These are phyloP conservation scores for Naematelia encephala DNA, from an alignment of 768 basidiomycete genomes.

Conservation along the genomic window DNA sequence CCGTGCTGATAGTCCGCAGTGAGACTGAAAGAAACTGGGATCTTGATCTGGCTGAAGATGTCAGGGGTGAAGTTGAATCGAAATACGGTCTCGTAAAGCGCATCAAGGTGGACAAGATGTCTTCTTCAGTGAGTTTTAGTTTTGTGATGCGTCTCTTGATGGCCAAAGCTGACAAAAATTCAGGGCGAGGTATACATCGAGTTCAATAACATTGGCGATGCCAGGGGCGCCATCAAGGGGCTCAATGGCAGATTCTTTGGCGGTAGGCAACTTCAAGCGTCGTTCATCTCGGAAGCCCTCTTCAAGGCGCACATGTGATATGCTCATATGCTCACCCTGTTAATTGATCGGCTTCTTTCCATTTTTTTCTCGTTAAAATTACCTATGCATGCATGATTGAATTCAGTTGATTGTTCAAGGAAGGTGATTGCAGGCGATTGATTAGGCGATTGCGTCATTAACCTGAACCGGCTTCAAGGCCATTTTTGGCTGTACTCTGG, in stretches of 20 bases:
- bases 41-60: conserved; percentile 90
- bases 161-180: conserved; percentile 4
- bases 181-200: conserved; percentile 98
- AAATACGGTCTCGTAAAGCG: conserved; percentile 84
- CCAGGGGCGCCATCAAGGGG: conserved; percentile 79
- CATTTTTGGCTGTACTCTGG: not conserved
- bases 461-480: not conserved
- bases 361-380: not conserved
- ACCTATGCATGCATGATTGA: not conserved
- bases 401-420: not conserved
- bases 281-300: conserved; percentile 90
- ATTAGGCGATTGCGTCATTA: not conserved
- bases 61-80: conserved; percentile 84
- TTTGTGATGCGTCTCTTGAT: not conserved
- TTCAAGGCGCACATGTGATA: conserved; percentile 46
- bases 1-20: conserved; percentile 53
- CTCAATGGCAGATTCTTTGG: conserved; percentile 97
- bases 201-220: conserved; percentile 72
- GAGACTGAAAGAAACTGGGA: conserved; percentile 98
- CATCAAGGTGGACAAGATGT: conserved; percentile 88
- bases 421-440: too few species aligned
- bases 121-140: conserved; percentile 64
- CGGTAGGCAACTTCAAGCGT: conserved; percentile 78
- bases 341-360: not conserved
- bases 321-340: not conserved